phyloP scores from a whole-genome alignment of 2,329 filamentous ascomycete species.

The Colletotrichum phormii region DNA sequence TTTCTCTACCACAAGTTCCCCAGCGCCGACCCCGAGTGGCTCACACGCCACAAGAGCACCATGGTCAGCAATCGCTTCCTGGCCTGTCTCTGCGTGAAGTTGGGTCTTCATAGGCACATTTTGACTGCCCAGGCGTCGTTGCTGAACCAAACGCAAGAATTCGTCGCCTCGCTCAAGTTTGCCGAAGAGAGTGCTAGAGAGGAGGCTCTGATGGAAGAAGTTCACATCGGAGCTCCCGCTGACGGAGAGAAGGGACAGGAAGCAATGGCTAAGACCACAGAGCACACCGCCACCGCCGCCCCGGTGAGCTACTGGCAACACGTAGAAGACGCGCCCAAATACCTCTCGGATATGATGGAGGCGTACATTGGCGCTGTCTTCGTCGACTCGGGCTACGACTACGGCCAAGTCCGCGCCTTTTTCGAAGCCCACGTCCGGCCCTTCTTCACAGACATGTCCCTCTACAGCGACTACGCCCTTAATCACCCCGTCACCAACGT shows the following conservation, averaged over 20 bases:
- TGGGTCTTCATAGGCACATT: conserved; percentile 83
- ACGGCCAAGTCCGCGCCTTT: conserved; percentile 77
- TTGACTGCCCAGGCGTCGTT: conserved; percentile 61
- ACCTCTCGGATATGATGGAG: conserved; percentile 87
- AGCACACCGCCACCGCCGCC: conserved; percentile 44
- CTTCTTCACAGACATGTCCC: conserved; percentile 86
- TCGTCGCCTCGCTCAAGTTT: conserved; percentile 69
- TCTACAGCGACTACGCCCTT: conserved; percentile 89
- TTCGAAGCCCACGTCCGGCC: conserved; percentile 79
- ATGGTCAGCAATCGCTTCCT: conserved; percentile 98
- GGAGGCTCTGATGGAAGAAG: not conserved
- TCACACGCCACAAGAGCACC: conserved; percentile 99
- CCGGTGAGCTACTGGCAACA: conserved; percentile 77
- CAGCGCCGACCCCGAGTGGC: conserved; percentile 89
- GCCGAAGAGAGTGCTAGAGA: conserved; percentile 49
- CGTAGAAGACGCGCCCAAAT: conserved; percentile 75
- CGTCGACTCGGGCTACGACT: conserved; percentile 88
- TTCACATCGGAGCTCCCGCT: not conserved
- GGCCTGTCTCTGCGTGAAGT: conserved; percentile 80
- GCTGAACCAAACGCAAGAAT: conserved; percentile 61
- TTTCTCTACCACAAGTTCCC: conserved; percentile 84
- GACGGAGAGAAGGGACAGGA: not conserved
- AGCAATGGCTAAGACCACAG: conserved; percentile 36
- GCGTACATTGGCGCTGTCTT: conserved; percentile 91
- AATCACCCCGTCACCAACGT: conserved; percentile 86